A percentile compares a stretch with the other conserved stretches of the same genome.
Conservation (phyloP, 2,329 filamentous ascomycete genomes). For the Fusarium sambucinum region DNA sequence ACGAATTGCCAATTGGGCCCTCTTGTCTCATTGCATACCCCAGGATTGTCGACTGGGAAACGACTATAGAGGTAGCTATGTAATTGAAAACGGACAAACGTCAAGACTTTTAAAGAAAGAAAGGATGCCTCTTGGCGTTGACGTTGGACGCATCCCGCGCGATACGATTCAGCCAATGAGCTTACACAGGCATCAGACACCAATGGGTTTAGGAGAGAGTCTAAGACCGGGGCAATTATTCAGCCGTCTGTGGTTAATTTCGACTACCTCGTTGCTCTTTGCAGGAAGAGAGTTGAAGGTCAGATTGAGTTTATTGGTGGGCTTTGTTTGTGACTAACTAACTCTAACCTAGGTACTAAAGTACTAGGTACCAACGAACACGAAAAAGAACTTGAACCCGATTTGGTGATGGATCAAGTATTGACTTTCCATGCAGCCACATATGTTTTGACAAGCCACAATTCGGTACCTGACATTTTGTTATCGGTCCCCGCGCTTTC, state of each 20-base stretch:
- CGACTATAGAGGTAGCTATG: background rate
- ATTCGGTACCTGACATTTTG: background rate
- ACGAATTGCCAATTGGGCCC: background rate
- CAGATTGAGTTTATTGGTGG: background rate
- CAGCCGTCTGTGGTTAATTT: slow-evolving; percentile 20
- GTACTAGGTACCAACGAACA: too few species aligned
- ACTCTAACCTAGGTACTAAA: background rate
- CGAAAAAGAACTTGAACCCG: background rate
- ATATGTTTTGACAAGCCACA: slow-evolving; percentile 23
- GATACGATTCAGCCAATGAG: slow-evolving; percentile 36
- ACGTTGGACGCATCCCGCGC: slow-evolving; percentile 20
- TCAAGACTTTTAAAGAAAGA: slow-evolving; percentile 1
- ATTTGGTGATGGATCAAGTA: background rate
- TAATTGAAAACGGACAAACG: background rate
- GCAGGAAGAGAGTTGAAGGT: background rate
- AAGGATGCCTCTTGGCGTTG: slow-evolving; percentile 25
- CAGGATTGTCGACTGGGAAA: background rate
- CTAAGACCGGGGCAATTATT: slow-evolving; percentile 14
- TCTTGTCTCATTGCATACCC: slow-evolving; percentile 11
- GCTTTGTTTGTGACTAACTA: background rate
- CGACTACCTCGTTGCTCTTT: background rate
- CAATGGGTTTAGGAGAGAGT: background rate
- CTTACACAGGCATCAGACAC: slow-evolving; percentile 19
- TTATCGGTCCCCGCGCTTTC: slow-evolving; percentile 34
- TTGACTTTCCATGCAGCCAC: slow-evolving; percentile 11